phyloP scores from a whole-genome alignment of 2,329 filamentous ascomycete genomes.

The Penicillium occitanis region DNA sequence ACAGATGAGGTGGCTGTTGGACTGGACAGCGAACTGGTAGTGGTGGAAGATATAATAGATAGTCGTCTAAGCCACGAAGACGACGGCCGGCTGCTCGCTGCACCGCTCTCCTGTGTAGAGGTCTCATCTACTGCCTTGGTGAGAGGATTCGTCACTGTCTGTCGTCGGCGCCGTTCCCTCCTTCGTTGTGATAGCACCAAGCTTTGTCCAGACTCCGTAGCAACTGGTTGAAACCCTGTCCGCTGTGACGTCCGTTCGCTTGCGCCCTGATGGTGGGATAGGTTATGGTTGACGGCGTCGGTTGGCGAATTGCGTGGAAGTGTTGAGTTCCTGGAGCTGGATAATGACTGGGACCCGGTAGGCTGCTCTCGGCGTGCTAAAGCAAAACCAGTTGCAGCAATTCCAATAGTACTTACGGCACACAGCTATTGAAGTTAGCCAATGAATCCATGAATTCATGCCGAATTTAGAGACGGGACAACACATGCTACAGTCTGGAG shows the following conservation, averaged over 20 bases:
- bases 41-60: conserved; percentile 48
- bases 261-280: background rate
- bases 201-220: conserved; percentile 23
- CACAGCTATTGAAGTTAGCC: conserved; percentile 47
- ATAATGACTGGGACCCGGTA: conserved; percentile 18
- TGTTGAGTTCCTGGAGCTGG: conserved; percentile 33
- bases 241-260: conserved; percentile 20
- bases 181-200: conserved; percentile 21
- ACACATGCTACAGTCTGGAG: no score
- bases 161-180: conserved; percentile 37
- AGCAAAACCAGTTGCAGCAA: conserved; percentile 59
- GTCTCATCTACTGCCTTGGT: conserved; percentile 31
- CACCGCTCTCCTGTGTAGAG: conserved; percentile 22
- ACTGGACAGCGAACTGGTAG: conserved; percentile 49
- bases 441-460: background rate
- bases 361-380: conserved; percentile 52
- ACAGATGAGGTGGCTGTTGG: conserved; percentile 55
- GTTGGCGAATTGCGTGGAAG: conserved; percentile 25
- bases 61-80: conserved; percentile 59
- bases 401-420: conserved; percentile 63
- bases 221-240: conserved; percentile 22
- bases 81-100: conserved; percentile 41
- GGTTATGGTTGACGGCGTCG: conserved; percentile 23
- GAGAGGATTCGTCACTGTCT: conserved; percentile 37
- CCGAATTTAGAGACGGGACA: background rate